Evolutionary conservation across 441 rosid species (phyloP).

Genomic region (Arabidopsis hybrid): DNA sequence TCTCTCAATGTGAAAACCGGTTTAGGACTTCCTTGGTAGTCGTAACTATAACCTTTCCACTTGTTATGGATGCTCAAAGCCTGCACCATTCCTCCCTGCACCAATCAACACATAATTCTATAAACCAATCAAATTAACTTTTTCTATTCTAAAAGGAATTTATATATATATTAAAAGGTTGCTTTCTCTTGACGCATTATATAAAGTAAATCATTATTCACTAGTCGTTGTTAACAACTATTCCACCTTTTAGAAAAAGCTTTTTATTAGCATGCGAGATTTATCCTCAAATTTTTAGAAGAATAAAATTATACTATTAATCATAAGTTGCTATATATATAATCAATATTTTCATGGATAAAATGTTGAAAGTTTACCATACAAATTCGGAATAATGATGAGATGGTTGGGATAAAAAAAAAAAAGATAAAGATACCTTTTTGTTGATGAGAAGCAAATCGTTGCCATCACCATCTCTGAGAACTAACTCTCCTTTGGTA

Average conservation of each 20-base stretch:
- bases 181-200: slow-evolving; percentile 30
- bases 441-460: slow-evolving; percentile 74
- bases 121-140: background rate
- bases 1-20: slow-evolving; percentile 76
- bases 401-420: background rate
- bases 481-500: slow-evolving; percentile 58
- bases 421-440: slow-evolving; percentile 52
- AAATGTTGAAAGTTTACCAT: background rate
- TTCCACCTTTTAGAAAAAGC: slow-evolving; percentile 2
- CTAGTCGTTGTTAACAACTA: background rate
- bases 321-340: slow-evolving; percentile 23
- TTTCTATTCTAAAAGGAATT: background rate
- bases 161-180: background rate
- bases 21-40: slow-evolving; percentile 67
- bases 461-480: slow-evolving; percentile 61
- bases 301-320: background rate
- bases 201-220: slow-evolving; percentile 6
- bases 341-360: background rate
- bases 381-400: background rate
- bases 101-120: slow-evolving; percentile 15
- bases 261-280: background rate
- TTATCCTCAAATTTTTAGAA: background rate
- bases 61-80: slow-evolving; percentile 69
- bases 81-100: slow-evolving; percentile 69
- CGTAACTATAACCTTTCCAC: slow-evolving; percentile 77